phyloP scores from a whole-genome alignment of 805 yeast species.

The Candida takata region DNA sequence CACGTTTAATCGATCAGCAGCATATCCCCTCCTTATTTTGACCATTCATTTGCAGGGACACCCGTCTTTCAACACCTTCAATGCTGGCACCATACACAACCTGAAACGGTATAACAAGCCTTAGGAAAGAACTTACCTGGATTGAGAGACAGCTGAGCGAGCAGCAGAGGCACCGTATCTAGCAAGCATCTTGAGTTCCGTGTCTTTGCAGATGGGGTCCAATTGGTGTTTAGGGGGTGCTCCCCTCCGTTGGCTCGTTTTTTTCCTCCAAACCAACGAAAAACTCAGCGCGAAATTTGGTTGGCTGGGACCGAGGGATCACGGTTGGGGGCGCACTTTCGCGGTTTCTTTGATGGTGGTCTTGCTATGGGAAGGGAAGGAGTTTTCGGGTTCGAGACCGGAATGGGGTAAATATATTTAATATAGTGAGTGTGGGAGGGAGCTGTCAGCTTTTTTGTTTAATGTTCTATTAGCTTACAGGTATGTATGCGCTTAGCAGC shows the following conservation, averaged over 20 bases:
- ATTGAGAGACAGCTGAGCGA: constrained; percentile 25
- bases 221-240: neutral
- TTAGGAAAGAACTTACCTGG: neutral
- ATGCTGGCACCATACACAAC: neutral
- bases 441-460: no score
- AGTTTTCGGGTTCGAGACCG: no score
- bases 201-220: neutral
- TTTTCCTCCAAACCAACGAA: constrained; percentile 2
- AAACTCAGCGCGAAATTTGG: constrained; percentile 15
- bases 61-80: neutral
- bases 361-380: no score
- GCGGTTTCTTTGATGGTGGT: no score
- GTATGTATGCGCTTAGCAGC: no score
- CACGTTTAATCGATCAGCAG: no score
- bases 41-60: neutral
- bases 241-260: constrained; percentile 1
- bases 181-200: constrained; percentile 16
- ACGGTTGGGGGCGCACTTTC: neutral
- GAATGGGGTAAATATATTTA: no score
- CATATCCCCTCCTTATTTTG: no score
- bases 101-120: neutral
- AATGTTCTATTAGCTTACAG: no score
- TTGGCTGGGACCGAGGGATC: constrained; percentile 14
- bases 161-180: constrained; percentile 27
- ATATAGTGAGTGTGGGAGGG: no score